Base-by-base conservation (phyloP, 1,284 basidiomycete genomes). In the Tilletia caries region DNA sequence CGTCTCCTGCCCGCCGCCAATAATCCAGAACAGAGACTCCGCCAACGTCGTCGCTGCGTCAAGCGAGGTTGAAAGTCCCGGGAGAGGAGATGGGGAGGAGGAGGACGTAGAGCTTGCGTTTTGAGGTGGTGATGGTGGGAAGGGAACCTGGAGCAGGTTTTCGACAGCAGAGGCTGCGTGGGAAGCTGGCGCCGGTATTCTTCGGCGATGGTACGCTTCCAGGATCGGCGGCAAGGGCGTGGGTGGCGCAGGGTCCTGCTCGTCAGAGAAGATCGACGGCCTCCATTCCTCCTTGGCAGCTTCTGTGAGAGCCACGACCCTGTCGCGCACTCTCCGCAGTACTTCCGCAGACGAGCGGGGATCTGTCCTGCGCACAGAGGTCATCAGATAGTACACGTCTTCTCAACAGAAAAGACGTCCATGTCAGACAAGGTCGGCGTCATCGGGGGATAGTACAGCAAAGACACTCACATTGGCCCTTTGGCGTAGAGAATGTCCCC, bases 401-500 rank as follows among this genome's bases (percentile, higher is more conserved):
- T 23, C 2, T 8, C 20, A n/a, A 23, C 0, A 43, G 41, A 65
- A 3, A 3, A 44, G 23, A 44, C n/a, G 64, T 27, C 6, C 10
- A 23, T n/a, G n/a, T n/a, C n/a, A n/a, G n/a, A n/a, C n/a, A n/a
- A n/a, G n/a, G n/a, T n/a, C n/a, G n/a, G n/a, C n/a, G n/a, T n/a
- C n/a, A n/a, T n/a, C n/a, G n/a, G n/a, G n/a, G n/a, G n/a, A n/a
- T n/a, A n/a, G n/a, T 32, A 32, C 25, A 27, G 29, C 13, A 33
- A 44, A 10, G 43, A 65, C n/a, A 73, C 72, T 73, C 67, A 70
- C 72, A 79, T 46, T 79, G 76, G 2, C 90, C 92, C 67, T 87
- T 85, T 0, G 95, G 95, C 68, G 92, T 89, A 8, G 91, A 91
- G 84, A 95, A 88, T 0, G 91, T 93, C 10, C 90, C 91, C 79